Evolutionary conservation across 352 stramenopile species (phyloP).

Genomic region (Globisporangium barbulae): DNA sequence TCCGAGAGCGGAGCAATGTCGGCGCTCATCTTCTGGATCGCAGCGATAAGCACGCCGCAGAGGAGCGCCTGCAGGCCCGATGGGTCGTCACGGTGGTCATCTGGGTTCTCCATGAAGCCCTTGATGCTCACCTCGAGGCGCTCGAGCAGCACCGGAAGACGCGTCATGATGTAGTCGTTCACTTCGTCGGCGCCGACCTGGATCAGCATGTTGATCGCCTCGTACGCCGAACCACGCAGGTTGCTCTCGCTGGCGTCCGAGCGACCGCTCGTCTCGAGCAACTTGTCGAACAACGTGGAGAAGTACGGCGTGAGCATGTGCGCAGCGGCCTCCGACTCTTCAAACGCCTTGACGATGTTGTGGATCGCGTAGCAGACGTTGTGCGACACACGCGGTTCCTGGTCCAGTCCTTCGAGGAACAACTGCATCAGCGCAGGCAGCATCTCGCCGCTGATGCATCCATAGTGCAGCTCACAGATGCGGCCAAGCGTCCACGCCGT

Average conservation of each 20-base stretch:
- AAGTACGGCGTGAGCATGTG: slow-evolving; percentile 93
- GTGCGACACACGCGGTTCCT: slow-evolving; percentile 90
- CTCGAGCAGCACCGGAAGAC: slow-evolving; percentile 79
- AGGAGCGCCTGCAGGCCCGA: slow-evolving; percentile 81
- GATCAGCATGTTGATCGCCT: slow-evolving; percentile 94
- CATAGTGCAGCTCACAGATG: slow-evolving; percentile 95
- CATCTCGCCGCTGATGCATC: slow-evolving; percentile 88
- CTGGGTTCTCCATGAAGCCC: slow-evolving; percentile 56
- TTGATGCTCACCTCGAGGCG: slow-evolving; percentile 74
- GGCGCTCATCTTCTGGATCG: slow-evolving; percentile 90
- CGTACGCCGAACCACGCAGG: slow-evolving; percentile 89
- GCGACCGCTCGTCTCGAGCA: slow-evolving; percentile 90
- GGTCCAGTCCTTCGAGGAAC: slow-evolving; percentile 80
- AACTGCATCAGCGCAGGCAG: slow-evolving; percentile 87
- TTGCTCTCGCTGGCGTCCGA: slow-evolving; percentile 89
- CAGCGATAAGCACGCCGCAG: slow-evolving; percentile 91
- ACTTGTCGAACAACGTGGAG: slow-evolving; percentile 88
- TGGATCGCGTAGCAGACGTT: slow-evolving; percentile 96
- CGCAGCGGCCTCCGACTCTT: slow-evolving; percentile 64
- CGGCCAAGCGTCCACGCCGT: slow-evolving; percentile 95
- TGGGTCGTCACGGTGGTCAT: slow-evolving; percentile 74
- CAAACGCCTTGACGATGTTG: slow-evolving; percentile 94
- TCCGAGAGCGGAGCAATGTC: slow-evolving; percentile 89
- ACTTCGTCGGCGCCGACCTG: slow-evolving; percentile 75
- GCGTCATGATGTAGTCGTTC: slow-evolving; percentile 74